Percentiles rank a stretch among this genome's conserved stretches.
phyloP scores from a whole-genome alignment of 192 early-diverging fungal species.

The Entophlyctis luteolus region DNA sequence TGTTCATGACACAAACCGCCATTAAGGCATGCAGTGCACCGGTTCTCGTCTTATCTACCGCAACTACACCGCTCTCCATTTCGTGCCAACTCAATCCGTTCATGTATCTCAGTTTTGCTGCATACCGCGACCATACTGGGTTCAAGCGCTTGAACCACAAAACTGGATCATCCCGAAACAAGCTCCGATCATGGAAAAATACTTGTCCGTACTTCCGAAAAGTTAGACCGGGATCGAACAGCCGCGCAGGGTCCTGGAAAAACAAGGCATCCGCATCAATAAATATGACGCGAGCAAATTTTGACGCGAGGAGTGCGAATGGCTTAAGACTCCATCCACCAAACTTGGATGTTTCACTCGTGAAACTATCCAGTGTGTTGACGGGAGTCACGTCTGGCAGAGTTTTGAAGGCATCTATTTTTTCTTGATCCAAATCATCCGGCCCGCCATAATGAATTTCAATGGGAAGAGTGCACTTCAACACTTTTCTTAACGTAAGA shows the following conservation, averaged over 20 bases:
- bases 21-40: slow-evolving; percentile 49
- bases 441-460: slow-evolving; percentile 52
- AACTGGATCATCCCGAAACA: slow-evolving; percentile 21
- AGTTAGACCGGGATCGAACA: slow-evolving; percentile 39
- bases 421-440: background rate
- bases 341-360: background rate
- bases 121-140: slow-evolving; percentile 47
- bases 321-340: slow-evolving; percentile 12
- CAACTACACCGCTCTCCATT: slow-evolving; percentile 63
- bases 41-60: slow-evolving; percentile 54
- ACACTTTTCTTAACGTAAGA: slow-evolving; percentile 6
- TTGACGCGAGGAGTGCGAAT: background rate
- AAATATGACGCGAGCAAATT: slow-evolving; percentile 44
- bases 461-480: slow-evolving; percentile 52
- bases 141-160: slow-evolving; percentile 52
- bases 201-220: slow-evolving; percentile 48
- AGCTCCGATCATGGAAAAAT: slow-evolving; percentile 57
- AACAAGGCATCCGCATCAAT: slow-evolving; percentile 71
- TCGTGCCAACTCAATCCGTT: slow-evolving; percentile 47
- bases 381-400: slow-evolving; percentile 27
- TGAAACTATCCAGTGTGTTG: slow-evolving; percentile 18
- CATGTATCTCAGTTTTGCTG: slow-evolving; percentile 42
- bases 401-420: background rate
- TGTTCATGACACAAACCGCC: slow-evolving; percentile 55
- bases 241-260: slow-evolving; percentile 52